Conservation (phyloP, 345 rosid genomes). For the Syzygium aromaticum region DNA sequence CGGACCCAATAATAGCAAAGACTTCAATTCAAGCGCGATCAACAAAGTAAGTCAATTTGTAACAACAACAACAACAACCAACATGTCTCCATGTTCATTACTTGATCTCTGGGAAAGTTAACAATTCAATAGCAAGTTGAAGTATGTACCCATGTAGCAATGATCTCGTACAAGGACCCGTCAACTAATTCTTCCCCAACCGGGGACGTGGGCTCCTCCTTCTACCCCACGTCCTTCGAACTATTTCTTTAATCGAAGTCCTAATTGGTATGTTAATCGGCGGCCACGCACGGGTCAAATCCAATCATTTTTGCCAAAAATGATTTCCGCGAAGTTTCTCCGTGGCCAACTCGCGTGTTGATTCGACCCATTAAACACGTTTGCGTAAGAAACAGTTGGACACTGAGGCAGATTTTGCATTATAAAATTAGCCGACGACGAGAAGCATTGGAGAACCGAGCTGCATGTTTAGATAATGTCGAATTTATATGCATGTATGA, state of each 20-base stretch:
- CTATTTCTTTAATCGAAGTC: too few species aligned
- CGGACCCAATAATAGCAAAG: not conserved
- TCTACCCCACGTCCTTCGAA: not conserved
- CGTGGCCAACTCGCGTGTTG: not conserved
- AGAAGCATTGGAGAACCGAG: not conserved
- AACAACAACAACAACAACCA: not conserved
- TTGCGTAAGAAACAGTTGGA: not conserved
- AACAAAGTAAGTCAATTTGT: not conserved
- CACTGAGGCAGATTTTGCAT: not conserved
- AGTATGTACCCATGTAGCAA: not conserved
- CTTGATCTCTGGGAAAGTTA: not conserved
- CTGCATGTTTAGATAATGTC: not conserved
- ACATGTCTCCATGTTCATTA: not conserved
- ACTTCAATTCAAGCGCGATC: not conserved
- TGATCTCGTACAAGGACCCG: not conserved
- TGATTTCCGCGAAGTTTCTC: not conserved
- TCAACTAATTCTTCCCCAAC: not conserved
- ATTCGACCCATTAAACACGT: not conserved
- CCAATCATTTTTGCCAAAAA: not conserved
- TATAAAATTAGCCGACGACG: not conserved
- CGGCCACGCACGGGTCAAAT: not conserved
- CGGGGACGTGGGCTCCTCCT: too few species aligned
- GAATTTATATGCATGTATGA: not conserved
- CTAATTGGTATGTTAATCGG: not conserved
- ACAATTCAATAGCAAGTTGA: not conserved